Base-by-base conservation (phyloP, 2,329 filamentous ascomycete genomes). In the Elsinoe australis region DNA sequence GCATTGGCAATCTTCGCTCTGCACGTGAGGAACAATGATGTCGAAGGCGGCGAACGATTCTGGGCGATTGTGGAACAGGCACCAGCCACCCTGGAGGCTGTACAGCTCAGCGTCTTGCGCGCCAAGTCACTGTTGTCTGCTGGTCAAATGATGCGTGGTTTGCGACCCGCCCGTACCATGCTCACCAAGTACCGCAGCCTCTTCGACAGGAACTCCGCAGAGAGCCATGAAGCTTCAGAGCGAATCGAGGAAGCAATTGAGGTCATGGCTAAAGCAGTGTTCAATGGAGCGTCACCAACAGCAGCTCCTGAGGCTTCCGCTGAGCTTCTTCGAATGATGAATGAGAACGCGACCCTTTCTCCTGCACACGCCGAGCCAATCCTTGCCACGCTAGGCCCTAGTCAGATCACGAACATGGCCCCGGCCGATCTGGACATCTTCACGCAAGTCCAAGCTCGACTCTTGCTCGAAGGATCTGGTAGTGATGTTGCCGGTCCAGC, bases 81-180 rank as follows among this genome's bases (percentile, higher is more conserved):
- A 31, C 74, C 80, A 2, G 75, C 80, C 51, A 73, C 79, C 59
- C 70, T 74, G 45, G 74, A 79, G 26, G 83, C 94, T 64, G 84
- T 95, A 53, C 88, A 95, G 68, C 85, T 88, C 18, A 84, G 87
- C 9, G 79, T 86, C 50, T 95, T 95, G 87, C 95, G 90, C 60
- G 80, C 85, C 10, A 80, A 94, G 50, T 87, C 88, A 39, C 73
- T 96, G 64, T 84, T 96, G 61, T 85, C 86, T 47, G 87, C 85
- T 53, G 87, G 88, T 33, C 82, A 88, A 59, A 78, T 89, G 41
- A 80, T 83, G n/a, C 86, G 90, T 60, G 92, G 84, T 42, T 68
- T 96, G 51, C 71, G 75, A 9, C 80, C 92, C 62, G 82, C 85
- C 7, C 85, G 92, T 57, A 73, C 81, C 60, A 94, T 95, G 86